A percentile compares a stretch with the other conserved stretches of the same genome.
Conservation (phyloP, 306 rosid species). For the Amphicarpaea edgeworthii region DNA sequence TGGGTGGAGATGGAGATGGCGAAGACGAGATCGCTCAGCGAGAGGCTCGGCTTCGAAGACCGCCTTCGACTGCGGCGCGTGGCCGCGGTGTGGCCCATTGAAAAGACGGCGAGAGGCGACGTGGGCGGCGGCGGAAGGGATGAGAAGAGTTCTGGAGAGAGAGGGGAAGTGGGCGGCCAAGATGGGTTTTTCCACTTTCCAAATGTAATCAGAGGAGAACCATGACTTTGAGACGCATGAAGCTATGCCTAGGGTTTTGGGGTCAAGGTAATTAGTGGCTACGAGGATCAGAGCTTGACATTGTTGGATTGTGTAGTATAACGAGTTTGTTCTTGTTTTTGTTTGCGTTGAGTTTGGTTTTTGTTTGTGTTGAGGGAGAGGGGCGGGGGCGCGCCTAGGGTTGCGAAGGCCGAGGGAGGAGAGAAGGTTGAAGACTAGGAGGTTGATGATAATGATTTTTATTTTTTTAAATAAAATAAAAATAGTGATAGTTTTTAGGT, state of each 20-base stretch:
- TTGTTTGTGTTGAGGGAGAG: too few relatives aligned
- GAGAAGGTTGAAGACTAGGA: too few relatives aligned
- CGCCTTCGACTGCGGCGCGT: constrained; percentile 42
- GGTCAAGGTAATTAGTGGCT: constrained; percentile 63
- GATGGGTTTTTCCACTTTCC: constrained; percentile 73
- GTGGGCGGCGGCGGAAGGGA: constrained; percentile 1
- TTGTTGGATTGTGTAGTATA: background rate
- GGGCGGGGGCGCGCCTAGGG: too few relatives aligned
- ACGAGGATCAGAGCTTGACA: constrained; percentile 58
- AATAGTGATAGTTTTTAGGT: too few relatives aligned
- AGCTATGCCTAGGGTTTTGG: constrained; percentile 65
- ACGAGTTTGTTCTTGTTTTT: background rate
- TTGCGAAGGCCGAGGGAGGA: too few relatives aligned
- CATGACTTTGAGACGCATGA: constrained; percentile 70
- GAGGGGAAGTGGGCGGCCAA: constrained; percentile 59
- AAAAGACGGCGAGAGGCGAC: constrained; percentile 50
- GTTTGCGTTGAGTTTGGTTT: background rate
- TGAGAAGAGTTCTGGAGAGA: constrained; percentile 48
- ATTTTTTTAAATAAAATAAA: too few relatives aligned
- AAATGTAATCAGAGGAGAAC: constrained; percentile 64
- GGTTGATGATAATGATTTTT: too few relatives aligned
- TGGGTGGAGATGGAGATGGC: constrained; percentile 42
- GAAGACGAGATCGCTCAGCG: constrained; percentile 58
- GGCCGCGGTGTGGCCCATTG: constrained; percentile 48
- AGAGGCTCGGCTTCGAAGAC: constrained; percentile 50